Evolutionary conservation across 306 rosid species (phyloP), one percentile per base, ranked within the genome.

Genomic region (Casuarina glauca): DNA sequence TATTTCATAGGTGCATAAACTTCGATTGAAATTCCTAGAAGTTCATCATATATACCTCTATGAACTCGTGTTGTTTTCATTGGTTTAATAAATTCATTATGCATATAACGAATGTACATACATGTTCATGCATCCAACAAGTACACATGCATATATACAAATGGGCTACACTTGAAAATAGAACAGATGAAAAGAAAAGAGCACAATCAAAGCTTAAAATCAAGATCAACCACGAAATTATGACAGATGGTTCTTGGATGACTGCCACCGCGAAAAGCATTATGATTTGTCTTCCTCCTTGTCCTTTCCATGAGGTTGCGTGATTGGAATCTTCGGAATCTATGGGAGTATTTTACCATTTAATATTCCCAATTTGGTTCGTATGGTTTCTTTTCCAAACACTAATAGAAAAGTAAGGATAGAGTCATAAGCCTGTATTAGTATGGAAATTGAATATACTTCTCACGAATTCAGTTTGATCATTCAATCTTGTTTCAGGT

Each of bases 401-500:
- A 26, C 32, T n/a, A 12, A 2, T 4, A 2, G 13, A 57, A 57
- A 60, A 4, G 32, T 60, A 36, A 60, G 42, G 41, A 60, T 35
- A 60, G 41, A 32, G 67, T 35, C 8, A 17, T 42, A 16, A 3
- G 38, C 63, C 39, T 26, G 12, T 20, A 1, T 57, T 57, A 0
- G 64, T 16, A 62, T 3, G 42, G 49, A 66, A 41, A 41, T 66
- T 9, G 49, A 16, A 66, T 66, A 2, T 2, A 41, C n/a, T 12
- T 66, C 42, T 66, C 71, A 6, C 2, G 11, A 41, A 20, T 1
- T 41, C 35, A 39, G 38, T 3, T 69, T 76, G 48, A 76, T 36
- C 10, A 20, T 26, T 58, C n/a, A 67, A 67, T 19, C 32, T 63
- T 53, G 26, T 15, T 20, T 51, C 64, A 96, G 99, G 96, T 96